Conservation (phyloP, 2,329 filamentous ascomycete species). For the Fusarium brevicatenulatum region DNA sequence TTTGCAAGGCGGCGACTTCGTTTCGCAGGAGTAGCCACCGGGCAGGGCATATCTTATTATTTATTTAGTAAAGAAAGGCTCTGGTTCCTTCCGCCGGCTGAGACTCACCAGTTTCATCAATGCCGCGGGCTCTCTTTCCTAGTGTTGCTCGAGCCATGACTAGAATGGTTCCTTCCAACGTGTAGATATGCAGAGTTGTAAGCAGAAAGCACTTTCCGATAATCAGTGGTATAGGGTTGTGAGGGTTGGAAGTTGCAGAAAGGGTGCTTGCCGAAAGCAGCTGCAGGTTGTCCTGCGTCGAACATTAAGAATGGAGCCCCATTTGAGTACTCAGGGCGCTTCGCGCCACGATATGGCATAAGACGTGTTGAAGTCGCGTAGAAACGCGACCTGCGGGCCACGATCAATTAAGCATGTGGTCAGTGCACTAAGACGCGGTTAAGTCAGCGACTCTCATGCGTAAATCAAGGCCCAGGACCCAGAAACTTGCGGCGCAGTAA, state of each 20-base stretch:
- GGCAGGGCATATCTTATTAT: constrained; percentile 35
- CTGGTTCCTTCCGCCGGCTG: constrained; percentile 4
- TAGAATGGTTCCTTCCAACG: constrained; percentile 27
- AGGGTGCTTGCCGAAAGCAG: constrained; percentile 20
- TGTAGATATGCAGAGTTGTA: constrained; percentile 19
- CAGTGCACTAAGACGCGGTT: constrained; percentile 38
- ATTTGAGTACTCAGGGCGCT: constrained; percentile 16
- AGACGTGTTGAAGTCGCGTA: constrained; percentile 46
- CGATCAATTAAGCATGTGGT: constrained; percentile 45
- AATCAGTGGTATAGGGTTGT: constrained; percentile 24
- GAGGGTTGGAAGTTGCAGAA: constrained; percentile 32
- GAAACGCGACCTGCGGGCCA: constrained; percentile 45
- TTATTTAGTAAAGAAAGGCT: constrained; percentile 23
- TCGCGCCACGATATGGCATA: constrained; percentile 37
- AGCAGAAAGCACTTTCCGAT: constrained; percentile 37
- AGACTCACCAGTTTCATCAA: constrained; percentile 47
- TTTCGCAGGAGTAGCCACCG: constrained; percentile 54
- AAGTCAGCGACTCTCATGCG: constrained; percentile 25
- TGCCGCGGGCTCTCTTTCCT: constrained; percentile 50
- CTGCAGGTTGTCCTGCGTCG: constrained; percentile 34
- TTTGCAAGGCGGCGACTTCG: constrained; percentile 56
- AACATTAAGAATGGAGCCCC: constrained; percentile 33
- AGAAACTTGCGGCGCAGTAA: not conserved
- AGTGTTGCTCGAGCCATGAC: constrained; percentile 47
- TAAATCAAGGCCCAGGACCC: not conserved